Evolutionary conservation across 768 basidiomycete species (phyloP).

Genomic region (Collybia sp.): DNA sequence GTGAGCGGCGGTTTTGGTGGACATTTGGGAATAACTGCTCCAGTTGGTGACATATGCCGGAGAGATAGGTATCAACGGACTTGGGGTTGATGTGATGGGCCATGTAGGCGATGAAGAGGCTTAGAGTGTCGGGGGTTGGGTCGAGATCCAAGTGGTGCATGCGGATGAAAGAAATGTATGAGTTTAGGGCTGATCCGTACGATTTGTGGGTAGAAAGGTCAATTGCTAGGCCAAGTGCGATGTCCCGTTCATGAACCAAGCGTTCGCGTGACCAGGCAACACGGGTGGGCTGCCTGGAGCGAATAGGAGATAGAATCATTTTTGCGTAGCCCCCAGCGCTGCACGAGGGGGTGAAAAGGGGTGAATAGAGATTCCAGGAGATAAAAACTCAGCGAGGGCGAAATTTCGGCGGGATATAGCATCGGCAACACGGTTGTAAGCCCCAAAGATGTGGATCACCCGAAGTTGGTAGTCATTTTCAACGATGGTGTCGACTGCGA

Average conservation of each 20-base stretch:
- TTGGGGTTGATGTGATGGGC: conserved; percentile 23
- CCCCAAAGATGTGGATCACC: neutral
- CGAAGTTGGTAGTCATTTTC: neutral
- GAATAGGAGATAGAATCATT: neutral
- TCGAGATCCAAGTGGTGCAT: conserved; percentile 24
- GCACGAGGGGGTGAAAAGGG: neutral
- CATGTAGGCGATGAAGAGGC: conserved; percentile 25
- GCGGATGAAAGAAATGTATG: conserved; percentile 28
- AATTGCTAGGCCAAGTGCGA: conserved; percentile 9
- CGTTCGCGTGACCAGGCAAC: conserved; percentile 23
- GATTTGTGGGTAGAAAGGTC: conserved; percentile 12
- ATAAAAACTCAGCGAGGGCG: neutral
- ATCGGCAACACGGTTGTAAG: neutral
- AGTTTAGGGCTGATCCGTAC: conserved; percentile 30
- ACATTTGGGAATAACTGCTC: conserved; percentile 24
- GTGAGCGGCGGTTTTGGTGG: conserved; percentile 5
- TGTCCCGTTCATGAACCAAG: conserved; percentile 19
- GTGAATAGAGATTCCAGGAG: neutral
- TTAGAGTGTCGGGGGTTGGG: conserved; percentile 24
- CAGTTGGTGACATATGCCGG: conserved; percentile 29
- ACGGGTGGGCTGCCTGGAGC: conserved; percentile 21
- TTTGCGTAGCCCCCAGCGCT: neutral
- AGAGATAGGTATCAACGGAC: conserved; percentile 29
- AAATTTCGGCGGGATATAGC: neutral
- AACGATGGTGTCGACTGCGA: conserved; percentile 15